These are phyloP conservation scores for Serpula lacrymans DNA, from an alignment of 768 basidiomycete species.

Conservation along the genomic window DNA sequence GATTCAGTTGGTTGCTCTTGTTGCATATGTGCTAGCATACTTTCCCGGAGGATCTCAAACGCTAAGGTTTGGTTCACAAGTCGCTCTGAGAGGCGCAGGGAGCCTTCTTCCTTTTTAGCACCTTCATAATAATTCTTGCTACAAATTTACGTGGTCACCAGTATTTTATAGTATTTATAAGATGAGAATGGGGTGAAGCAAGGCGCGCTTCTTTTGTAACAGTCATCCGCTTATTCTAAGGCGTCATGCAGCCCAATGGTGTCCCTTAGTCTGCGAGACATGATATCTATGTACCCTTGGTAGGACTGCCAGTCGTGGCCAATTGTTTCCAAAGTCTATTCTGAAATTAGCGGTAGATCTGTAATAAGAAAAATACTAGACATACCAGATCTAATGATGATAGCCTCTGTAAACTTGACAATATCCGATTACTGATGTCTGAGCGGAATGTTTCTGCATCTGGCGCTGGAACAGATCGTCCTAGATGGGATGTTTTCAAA, in stretches of 20 bases:
- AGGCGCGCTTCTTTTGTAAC: background rate
- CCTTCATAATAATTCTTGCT: background rate
- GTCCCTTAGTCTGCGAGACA: slow-evolving; percentile 69
- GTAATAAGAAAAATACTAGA: slow-evolving; percentile 11
- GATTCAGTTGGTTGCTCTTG: slow-evolving; percentile 71
- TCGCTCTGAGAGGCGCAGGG: slow-evolving; percentile 82
- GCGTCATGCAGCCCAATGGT: slow-evolving; percentile 53
- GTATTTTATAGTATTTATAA: too few species aligned
- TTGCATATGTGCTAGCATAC: slow-evolving; percentile 90
- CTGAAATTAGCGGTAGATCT: slow-evolving; percentile 13
- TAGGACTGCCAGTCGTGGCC: slow-evolving; percentile 58
- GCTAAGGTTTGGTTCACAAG: slow-evolving; percentile 71
- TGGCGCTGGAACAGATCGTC: slow-evolving; percentile 55
- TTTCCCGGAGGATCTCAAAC: slow-evolving; percentile 90
- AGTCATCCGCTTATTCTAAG: slow-evolving; percentile 11
- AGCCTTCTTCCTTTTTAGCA: slow-evolving; percentile 74
- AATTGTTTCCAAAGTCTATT: slow-evolving; percentile 41
- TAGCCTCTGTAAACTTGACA: slow-evolving; percentile 52
- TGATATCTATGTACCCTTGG: slow-evolving; percentile 71
- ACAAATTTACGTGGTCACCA: background rate
- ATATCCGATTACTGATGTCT: slow-evolving; percentile 54
- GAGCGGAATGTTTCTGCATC: slow-evolving; percentile 56
- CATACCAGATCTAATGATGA: slow-evolving; percentile 49
- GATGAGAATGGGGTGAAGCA: too few species aligned
- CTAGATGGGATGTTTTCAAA: slow-evolving; percentile 43